Evolutionary conservation across 2,329 filamentous ascomycete genomes (phyloP).

Genomic region (Dryadomyces sulphureus): DNA sequence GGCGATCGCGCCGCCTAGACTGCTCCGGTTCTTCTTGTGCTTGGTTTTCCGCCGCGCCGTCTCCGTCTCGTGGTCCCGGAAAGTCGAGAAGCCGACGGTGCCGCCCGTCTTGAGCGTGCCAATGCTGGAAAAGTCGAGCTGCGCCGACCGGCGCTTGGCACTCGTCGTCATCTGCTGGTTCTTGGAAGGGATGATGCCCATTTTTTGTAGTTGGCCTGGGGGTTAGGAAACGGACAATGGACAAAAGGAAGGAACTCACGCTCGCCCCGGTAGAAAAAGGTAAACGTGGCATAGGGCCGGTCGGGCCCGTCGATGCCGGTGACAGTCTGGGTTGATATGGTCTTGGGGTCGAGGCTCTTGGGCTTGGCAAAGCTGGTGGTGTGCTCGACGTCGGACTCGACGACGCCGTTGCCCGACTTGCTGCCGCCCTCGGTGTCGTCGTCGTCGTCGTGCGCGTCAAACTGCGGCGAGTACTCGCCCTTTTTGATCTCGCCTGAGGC

Average conservation of each 20-base stretch:
- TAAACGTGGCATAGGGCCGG: constrained; percentile 91
- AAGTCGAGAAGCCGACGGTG: constrained; percentile 78
- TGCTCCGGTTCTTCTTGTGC: constrained; percentile 31
- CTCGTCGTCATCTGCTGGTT: constrained; percentile 43
- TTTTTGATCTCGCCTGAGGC: constrained; percentile 96
- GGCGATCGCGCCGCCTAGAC: constrained; percentile 39
- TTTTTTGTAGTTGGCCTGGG: constrained; percentile 84
- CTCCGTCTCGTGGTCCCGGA: constrained; percentile 55
- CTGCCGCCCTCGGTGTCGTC: constrained; percentile 43
- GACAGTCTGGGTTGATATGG: constrained; percentile 97
- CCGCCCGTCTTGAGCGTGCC: constrained; percentile 75
- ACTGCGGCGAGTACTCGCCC: constrained; percentile 94
- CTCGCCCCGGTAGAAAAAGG: constrained; percentile 93
- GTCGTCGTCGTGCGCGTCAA: constrained; percentile 91
- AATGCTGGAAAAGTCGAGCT: constrained; percentile 73
- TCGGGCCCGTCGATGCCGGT: constrained; percentile 93
- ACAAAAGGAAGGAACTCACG: constrained; percentile 44
- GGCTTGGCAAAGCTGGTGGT: constrained; percentile 96
- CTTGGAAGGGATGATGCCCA: constrained; percentile 73
- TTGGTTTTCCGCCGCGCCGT: constrained; percentile 41
- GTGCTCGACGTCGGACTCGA: constrained; percentile 80
- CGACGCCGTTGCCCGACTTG: constrained; percentile 34
- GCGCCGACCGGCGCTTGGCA: constrained; percentile 66
- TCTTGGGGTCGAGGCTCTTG: constrained; percentile 89
- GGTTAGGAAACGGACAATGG: neutral